A percentile compares a stretch with the other conserved stretches of the same genome.
Conservation (phyloP, 495 filamentous ascomycete species). For the Penicillium chermesinum region DNA sequence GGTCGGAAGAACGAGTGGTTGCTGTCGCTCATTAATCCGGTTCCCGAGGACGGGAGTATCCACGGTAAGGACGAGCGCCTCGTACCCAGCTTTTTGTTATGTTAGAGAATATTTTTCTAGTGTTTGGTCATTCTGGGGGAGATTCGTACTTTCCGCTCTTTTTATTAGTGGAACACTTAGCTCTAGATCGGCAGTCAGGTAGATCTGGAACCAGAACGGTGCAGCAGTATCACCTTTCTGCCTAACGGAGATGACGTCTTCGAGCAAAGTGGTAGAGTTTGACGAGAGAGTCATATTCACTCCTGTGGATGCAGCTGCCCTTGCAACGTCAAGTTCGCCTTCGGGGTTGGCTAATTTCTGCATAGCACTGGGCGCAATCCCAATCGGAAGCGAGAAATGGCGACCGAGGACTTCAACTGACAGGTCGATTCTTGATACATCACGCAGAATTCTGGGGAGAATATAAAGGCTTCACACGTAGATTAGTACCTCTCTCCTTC, state of each 20-base stretch:
- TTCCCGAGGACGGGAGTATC: conserved; percentile 81
- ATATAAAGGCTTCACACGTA: not conserved
- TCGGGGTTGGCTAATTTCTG: conserved; percentile 76
- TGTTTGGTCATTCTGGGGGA: conserved; percentile 11
- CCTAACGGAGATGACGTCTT: conserved; percentile 33
- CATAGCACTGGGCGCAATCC: conserved; percentile 76
- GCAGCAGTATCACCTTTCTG: conserved; percentile 12
- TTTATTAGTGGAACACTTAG: conserved; percentile 77
- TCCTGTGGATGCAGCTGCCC: conserved; percentile 68
- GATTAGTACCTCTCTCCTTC: not conserved
- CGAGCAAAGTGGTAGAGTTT: conserved; percentile 41
- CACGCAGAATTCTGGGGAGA: conserved; percentile 42
- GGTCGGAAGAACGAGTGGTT: conserved; percentile 36
- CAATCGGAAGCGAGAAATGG: conserved; percentile 63
- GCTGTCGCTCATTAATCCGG: conserved; percentile 34
- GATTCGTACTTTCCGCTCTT: conserved; percentile 60
- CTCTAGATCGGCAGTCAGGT: conserved; percentile 78
- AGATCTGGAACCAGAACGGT: conserved; percentile 60
- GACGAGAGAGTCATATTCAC: conserved; percentile 48
- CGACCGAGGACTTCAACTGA: conserved; percentile 37
- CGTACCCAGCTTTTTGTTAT: conserved; percentile 63
- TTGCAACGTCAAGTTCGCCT: conserved; percentile 72
- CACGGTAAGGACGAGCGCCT: conserved; percentile 89
- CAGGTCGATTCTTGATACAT: conserved; percentile 44
- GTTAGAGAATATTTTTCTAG: not conserved